Evolutionary conservation across 352 stramenopile species (phyloP), one percentile per base, ranked within the genome.

Genomic region (Phytophthora parvispora): DNA sequence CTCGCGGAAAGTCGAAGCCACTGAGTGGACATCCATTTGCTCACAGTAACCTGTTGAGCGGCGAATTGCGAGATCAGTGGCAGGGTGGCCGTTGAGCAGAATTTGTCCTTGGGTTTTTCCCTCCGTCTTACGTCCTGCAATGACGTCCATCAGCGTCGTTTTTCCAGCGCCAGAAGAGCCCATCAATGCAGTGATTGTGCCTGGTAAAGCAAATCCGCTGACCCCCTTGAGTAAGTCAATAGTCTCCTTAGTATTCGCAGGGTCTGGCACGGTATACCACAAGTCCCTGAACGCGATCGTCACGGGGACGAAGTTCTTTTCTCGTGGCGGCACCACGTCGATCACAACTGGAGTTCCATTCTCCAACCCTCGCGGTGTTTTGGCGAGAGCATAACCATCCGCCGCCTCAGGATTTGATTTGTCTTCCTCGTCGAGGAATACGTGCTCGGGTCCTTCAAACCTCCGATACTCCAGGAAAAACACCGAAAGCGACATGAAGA

Each of bases 51-150:
- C 60, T 6, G 60, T 67, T 54, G 83, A 65, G 18, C 78, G 72
- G 13, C 73, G 74, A 32, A 81, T 84, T 24, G 68, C 76, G 0
- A 84, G 57, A 49, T 83, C 69, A 0, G 75, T 84, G 2, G 74
- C 78, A 67, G 93, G 86, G 62, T 93, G 81, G 38, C 95, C 94
- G 75, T 98, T 98, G 9, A 98, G 49, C 8, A 81, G 64, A 62
- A 98, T 89, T 22, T 96, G 57, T 22, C 95, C 94, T 29, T 70
- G 72, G 43, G 98, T 88, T 8, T 42, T 84, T 15, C 95, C 95
- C 32, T 81, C 84, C 8, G 80, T 95, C 75, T 99, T 99, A 34
- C 95, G 83, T 8, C 96, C 83, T 75, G 60, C 60, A 36, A 67
- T 67, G 2, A 67, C 60, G 49, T 72, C 64, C 64, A 72, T 72